Conservation (phyloP, 805 yeast species). For the Tetrapisispora namnaoensis region DNA sequence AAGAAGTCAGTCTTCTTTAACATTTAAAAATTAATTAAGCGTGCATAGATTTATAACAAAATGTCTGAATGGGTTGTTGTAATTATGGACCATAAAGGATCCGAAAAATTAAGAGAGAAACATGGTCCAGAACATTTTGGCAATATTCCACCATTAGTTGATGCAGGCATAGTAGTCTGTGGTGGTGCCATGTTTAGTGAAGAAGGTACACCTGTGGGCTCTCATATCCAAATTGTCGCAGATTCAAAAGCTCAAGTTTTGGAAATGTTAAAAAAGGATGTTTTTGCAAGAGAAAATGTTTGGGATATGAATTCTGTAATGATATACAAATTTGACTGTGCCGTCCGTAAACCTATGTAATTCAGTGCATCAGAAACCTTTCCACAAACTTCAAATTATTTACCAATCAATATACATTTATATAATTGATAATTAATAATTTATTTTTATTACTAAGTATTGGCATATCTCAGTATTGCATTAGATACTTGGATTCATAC, state of each 20-base stretch:
- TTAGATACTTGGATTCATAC: too few relatives aligned
- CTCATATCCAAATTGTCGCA: constrained; percentile 53
- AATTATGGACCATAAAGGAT: constrained; percentile 58
- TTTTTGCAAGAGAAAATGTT: constrained; percentile 53
- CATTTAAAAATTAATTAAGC: too few relatives aligned
- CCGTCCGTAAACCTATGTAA: constrained; percentile 32
- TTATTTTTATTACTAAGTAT: too few relatives aligned
- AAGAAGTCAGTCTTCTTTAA: too few relatives aligned
- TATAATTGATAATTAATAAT: too few relatives aligned
- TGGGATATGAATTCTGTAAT: constrained; percentile 65
- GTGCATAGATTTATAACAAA: constrained; percentile 6
- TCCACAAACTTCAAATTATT: too few relatives aligned
- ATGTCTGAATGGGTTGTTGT: constrained; percentile 59
- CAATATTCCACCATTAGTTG: constrained; percentile 36
- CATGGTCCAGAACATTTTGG: constrained; percentile 46
- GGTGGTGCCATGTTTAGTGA: constrained; percentile 46
- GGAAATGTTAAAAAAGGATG: constrained; percentile 53
- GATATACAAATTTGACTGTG: constrained; percentile 46
- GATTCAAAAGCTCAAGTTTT: constrained; percentile 55
- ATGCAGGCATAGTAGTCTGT: constrained; percentile 36
- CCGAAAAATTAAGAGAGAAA: constrained; percentile 38
- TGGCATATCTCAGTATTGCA: too few relatives aligned
- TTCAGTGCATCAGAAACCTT: background rate
- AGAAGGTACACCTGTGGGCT: constrained; percentile 46
- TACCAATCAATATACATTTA: too few relatives aligned